Evolutionary conservation across 2,329 filamentous ascomycete species (phyloP), one percentile per base, ranked within the genome.

Genomic region (Paecilomyces sp.): DNA sequence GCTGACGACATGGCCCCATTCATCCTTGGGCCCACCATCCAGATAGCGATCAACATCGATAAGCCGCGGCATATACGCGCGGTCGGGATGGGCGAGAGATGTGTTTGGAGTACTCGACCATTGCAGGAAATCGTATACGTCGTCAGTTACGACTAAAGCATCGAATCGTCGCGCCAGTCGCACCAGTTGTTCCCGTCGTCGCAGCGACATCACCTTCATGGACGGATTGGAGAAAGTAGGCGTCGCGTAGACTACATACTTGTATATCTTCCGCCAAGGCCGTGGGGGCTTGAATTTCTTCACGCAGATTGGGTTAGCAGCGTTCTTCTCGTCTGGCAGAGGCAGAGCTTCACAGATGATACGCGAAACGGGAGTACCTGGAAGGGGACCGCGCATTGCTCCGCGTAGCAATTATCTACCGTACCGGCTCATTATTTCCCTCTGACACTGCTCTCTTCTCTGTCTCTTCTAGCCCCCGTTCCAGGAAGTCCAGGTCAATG

Each of bases 41-140:
- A 92, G 77, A 22, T 83, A 80, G 7, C 85, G 78, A 72, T 96
- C 92, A 58, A 96, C 79, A 70, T 96, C 92, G 18, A 90, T 85
- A 1, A 96, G 79, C 0, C 91, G 85, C 2, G 91, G 91, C 8
- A 92, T 64, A 33, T 73, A 67, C 6, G 83, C 80, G 64, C 72
- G 78, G 41, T 74, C 73, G 55, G 66, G 61, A 33, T 61, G 59
- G 30, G 57, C 6, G 57, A 62, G 25, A 54, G 59, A 53, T 12
- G 41, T 56, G n/a, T 60, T 59, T 0, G 66, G 41, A 53, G 76
- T 69, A 0, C 78, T 67, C 2, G 85, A 83, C 91, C 92, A 97
- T 71, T 92, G 89, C 4, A 97, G 80, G 65, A 93, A 88, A 72
- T 97, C 93, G 71, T 99, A 99, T 9, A 97, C 92, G 72, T 99